Evolutionary conservation across 2,329 filamentous ascomycete species (phyloP), one percentile per base, ranked within the genome.

Genomic region (Gliomastix tumulicola): DNA sequence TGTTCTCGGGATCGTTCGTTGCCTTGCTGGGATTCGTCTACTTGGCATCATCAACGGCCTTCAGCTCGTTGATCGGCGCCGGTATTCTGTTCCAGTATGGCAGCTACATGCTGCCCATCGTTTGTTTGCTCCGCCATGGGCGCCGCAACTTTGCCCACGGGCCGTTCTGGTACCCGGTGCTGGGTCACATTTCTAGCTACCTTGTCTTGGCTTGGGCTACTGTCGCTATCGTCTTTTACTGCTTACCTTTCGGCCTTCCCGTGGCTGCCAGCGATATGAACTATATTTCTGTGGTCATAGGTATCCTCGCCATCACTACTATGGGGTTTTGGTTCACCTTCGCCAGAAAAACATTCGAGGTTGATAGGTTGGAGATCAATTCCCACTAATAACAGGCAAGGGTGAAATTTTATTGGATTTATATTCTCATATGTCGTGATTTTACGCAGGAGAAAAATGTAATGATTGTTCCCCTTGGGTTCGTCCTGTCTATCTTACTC

Each of bases 91-190:
- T 25, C n/a, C 22, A 25, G n/a, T 25, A 25, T n/a, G 22, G 9
- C 9, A 9, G 9, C 9, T 25, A 25, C 22, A 25, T 9, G 9
- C 9, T 25, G n/a, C 22, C 22, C n/a, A 25, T 25, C n/a, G 22
- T 25, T 9, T 9, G 9, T n/a, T n/a, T 25, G n/a, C 22, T 25
- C 22, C n/a, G n/a, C 22, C 22, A n/a, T n/a, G n/a, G n/a, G n/a
- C n/a, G n/a, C n/a, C n/a, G n/a, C n/a, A n/a, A n/a, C n/a, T n/a
- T n/a, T n/a, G n/a, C n/a, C n/a, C 49, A 49, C 32, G 51, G 51
- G 0, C 49, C 49, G 1, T 54, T 53, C 23, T 54, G 51, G 51
- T 48, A 43, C n/a, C 46, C 49, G 1, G 43, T 38, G 21, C 36
- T 50, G 12, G 50, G 51, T 2, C 36, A 46, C 3, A 2, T 51